Base-by-base conservation (phyloP, 192 early-diverging fungal genomes). In the Coemansia sp. region DNA sequence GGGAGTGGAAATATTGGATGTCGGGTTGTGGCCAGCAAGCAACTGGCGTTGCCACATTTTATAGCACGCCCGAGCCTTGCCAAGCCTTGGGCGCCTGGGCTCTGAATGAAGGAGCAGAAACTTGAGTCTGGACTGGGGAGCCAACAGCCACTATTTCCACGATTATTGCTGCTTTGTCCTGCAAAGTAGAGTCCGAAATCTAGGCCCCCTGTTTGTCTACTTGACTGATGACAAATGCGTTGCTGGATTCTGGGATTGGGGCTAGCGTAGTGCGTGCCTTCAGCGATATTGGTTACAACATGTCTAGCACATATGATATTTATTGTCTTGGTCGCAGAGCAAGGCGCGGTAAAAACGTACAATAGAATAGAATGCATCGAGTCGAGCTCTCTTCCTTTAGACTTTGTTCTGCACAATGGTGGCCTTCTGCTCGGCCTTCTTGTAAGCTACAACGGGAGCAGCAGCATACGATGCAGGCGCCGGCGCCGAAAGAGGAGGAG, bases 351-450 rank as follows among this genome's bases (percentile, higher is more conserved):
- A n/a, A n/a, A n/a, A n/a, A n/a, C n/a, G n/a, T 35, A 35, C 4
- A 19, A 59, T 20, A 39, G n/a, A n/a, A n/a, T n/a, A n/a, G n/a
- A n/a, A n/a, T n/a, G n/a, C 24, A 20, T 49, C 19, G 12, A 14
- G 14, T 49, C 31, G 6, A 19, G 17, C 20, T 9, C 43, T 14
- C 17, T 1, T 15, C 3, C 8, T 20, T 39, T 45, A 71, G 5
- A 42, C 62, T 43, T 71, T 53, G 56, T 60, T 71, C 62, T 64
- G 69, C 37, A 64, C 51, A 32, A 71, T 71, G 12, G 45, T 47
- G 5, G 69, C 62, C 35, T 64, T 35, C 22, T 71, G 57, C 11
- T 35, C 32, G 40, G 38, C 14, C 3, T 65, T 10, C 37, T 40
- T 42, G 51, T 17, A 37, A 12, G 15, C 38, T 2, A 14, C 29